phyloP scores from a whole-genome alignment of 805 yeast genomes.

The Metschnikowia amazonensis region DNA sequence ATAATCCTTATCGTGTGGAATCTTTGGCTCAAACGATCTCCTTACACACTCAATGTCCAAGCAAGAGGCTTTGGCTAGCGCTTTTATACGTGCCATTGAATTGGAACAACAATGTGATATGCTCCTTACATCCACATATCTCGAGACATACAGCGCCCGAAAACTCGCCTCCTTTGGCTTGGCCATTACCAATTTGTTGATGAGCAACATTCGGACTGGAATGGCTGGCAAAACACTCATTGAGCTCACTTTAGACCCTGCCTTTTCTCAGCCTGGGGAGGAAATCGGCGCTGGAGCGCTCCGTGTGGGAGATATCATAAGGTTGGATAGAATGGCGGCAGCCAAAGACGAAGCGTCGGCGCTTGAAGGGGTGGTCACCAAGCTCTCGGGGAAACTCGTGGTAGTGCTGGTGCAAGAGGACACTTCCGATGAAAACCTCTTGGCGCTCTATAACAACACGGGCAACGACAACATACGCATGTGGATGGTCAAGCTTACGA shows the following conservation, averaged over 20 bases:
- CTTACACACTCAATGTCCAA: too few relatives aligned
- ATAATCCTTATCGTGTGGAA: too few relatives aligned
- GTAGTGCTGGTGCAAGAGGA: conserved; percentile 56
- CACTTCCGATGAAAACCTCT: conserved; percentile 46
- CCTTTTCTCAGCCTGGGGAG: conserved; percentile 29
- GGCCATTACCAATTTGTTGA: conserved; percentile 64
- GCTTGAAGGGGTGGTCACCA: conserved; percentile 64
- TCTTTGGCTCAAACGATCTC: too few relatives aligned
- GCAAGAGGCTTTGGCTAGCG: conserved; percentile 11
- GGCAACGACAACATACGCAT: conserved; percentile 39
- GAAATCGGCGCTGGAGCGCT: conserved; percentile 49
- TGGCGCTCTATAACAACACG: conserved; percentile 43
- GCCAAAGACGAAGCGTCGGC: conserved; percentile 20
- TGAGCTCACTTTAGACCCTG: conserved; percentile 59
- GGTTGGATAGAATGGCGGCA: conserved; percentile 46
- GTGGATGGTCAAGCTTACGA: conserved; percentile 66
- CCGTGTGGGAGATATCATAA: conserved; percentile 74
- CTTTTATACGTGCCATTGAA: conserved; percentile 31
- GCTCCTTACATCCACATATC: conserved; percentile 29
- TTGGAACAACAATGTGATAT: conserved; percentile 37
- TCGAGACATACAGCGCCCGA: conserved; percentile 49
- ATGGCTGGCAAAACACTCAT: conserved; percentile 70
- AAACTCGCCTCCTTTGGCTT: conserved; percentile 66
- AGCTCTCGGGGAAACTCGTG: conserved; percentile 45
- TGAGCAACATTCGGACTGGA: conserved; percentile 67